phyloP scores from a whole-genome alignment of 1,284 basidiomycete species.

The Ganoderma sp. region DNA sequence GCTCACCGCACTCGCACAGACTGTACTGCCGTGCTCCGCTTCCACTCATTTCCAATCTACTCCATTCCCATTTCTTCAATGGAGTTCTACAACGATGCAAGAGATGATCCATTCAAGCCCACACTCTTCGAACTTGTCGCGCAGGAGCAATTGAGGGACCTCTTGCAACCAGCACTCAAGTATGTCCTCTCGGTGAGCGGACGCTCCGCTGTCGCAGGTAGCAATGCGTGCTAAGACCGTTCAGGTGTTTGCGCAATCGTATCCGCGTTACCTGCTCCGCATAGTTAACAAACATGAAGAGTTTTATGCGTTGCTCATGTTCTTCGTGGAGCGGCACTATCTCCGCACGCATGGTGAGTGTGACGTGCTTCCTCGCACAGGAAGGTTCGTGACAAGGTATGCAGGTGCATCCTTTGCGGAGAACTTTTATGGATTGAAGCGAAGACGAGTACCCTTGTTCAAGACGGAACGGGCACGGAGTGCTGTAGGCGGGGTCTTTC shows the following conservation, averaged over 20 bases:
- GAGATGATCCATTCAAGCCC: conserved; percentile 78
- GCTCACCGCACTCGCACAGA: neutral
- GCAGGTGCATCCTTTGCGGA: conserved; percentile 89
- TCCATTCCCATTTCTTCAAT: conserved; percentile 46
- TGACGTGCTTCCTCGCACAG: neutral
- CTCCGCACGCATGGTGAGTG: conserved; percentile 79
- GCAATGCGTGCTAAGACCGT: neutral
- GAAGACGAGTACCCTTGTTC: conserved; percentile 74
- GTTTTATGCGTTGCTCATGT: conserved; percentile 89
- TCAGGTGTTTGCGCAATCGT: conserved; percentile 93
- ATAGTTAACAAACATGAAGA: conserved; percentile 97
- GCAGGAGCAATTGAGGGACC: conserved; percentile 91
- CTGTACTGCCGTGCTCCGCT: too few species aligned
- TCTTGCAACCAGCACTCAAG: conserved; percentile 94
- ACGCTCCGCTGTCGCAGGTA: neutral
- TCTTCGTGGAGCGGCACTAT: conserved; percentile 91
- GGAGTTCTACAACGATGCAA: conserved; percentile 83
- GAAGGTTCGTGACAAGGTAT: neutral
- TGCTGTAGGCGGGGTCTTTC: conserved; percentile 69
- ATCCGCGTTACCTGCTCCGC: conserved; percentile 91
- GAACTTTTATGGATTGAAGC: conserved; percentile 90
- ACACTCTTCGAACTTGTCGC: conserved; percentile 96
- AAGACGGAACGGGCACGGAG: conserved; percentile 67
- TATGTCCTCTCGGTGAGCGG: conserved; percentile 87
- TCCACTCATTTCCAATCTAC: neutral